Percentiles rank a stretch among this genome's conserved stretches.
Conservation (phyloP, 164 flowering plant species). For the Kingdonia uniflora region DNA sequence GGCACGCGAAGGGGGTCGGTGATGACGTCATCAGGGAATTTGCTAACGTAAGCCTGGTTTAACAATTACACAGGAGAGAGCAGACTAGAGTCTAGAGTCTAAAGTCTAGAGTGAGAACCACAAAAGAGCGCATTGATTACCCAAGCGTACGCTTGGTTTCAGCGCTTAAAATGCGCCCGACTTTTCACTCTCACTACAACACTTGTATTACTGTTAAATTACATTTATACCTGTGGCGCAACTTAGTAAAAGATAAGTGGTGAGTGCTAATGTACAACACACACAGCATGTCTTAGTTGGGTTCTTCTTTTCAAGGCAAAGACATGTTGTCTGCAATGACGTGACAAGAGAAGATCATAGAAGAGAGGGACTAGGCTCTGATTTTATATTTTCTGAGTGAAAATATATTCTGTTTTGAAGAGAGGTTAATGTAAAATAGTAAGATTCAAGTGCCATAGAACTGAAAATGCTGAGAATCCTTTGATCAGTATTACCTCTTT, state of each 20-base stretch:
- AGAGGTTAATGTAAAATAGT: no score
- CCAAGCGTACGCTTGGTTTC: constrained; percentile 28
- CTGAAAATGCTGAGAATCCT: no score
- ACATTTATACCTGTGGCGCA: no score
- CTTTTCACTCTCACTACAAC: no score
- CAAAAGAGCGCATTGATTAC: neutral
- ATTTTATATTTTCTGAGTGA: neutral
- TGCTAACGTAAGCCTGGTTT: constrained; percentile 21
- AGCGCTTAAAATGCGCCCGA: constrained; percentile 36
- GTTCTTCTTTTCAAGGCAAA: neutral
- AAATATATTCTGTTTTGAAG: neutral
- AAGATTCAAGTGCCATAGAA: no score
- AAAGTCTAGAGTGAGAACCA: neutral
- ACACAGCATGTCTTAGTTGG: constrained; percentile 5
- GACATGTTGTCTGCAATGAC: neutral
- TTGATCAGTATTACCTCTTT: no score
- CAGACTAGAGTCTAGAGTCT: neutral
- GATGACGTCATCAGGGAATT: constrained; percentile 27
- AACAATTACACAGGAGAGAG: neutral
- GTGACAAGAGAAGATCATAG: constrained; percentile 4
- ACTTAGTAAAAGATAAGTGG: no score
- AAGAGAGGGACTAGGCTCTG: neutral
- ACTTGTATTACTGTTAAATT: no score
- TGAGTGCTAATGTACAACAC: no score
- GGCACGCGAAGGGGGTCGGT: constrained; percentile 33